Base-by-base conservation (phyloP, 768 basidiomycete genomes). In the Gymnopilus dilepis region DNA sequence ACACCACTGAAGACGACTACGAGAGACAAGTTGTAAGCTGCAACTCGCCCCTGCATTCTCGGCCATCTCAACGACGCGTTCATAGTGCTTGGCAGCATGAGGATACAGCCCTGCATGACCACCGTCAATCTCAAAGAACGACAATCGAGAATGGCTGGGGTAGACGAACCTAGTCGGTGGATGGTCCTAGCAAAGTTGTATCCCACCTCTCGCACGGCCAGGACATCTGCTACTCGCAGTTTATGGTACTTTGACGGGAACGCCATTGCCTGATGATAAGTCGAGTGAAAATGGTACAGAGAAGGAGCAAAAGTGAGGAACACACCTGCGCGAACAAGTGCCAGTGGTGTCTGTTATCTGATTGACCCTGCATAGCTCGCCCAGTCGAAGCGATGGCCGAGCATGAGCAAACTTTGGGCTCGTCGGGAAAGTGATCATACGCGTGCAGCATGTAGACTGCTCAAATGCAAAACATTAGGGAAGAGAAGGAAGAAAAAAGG, bases 141-240 rank as follows among this genome's bases (percentile, higher is more conserved):
- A 26, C 34, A n/a, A n/a, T 41, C 9, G 15, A 47, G 17, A 33
- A n/a, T n/a, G 34, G n/a, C 15, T n/a, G 34, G 21, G 4, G 21
- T 6, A 24, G 21, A 67, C 83, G 58, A 63, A 94, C 95, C 92
- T n/a, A 97, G 79, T 61, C 95, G 92, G 70, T 99, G 97, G 72
- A 97, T 98, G 1, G 88, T 86, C 47, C 97, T 82, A 0, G 90
- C 97, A 70, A 96, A 92, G 73, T 99, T 99, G 72, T 86, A 98
- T 60, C 99, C 94, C 4, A 97, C 89, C 73, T 99, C 96, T 28
- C 86, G 83, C 22, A 82, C 65, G 2, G 77, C 80, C 2, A 78
- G 73, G 2, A 74, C 72, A 50, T 78, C 77, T 2, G 66, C 74
- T 43, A 77, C 79, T 75, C 12, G 89, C 81, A 91, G 69, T n/a